Base-by-base conservation (phyloP, 805 yeast species). In the Candida sonorensis region DNA sequence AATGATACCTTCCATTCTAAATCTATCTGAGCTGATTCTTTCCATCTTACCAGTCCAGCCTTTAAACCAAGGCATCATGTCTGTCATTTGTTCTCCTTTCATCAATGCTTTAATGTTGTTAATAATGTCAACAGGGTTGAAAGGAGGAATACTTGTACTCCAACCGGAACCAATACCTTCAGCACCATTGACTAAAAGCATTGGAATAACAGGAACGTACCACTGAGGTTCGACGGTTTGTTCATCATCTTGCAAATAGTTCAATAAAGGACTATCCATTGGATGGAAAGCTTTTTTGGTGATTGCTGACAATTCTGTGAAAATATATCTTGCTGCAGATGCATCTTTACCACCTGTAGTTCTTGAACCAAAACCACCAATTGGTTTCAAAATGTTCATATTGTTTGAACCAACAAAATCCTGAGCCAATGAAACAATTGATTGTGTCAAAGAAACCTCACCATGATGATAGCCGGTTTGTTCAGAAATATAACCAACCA, bases 91-190 rank as follows among this genome's bases (percentile, higher is more conserved):
- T 48, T 85, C 81, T 8, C 76, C 82, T 13, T 67, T 64, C 86
- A 92, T 77, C 46, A 92, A 52, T 25, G 72, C 73, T 37, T 75
- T 74, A 20, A 92, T 63, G 47, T 92, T 92, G 2, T 59, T 62
- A 17, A 86, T 86, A 38, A 92, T 66, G 51, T 90, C 97, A 10
- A 56, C 48, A 0, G 98, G 98, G 53, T 92, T 87, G 61, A 73
- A 90, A 25, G 84, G 77, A 1, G 98, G 98, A 41, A 92, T 81
- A 40, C 75, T 77, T 1, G 97, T 87, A 43, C 95, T 84, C 97
- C 97, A 92, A 44, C 98, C 98, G 29, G 98, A 88, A 41, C 98
- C 98, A 56, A 92, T 92, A 64, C 98, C 98, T 59, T 92, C 98
- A 7, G 90, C 71, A 36, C 98, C 98, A 52, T 92, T 92, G 5